Evolutionary conservation across 2,329 filamentous ascomycete species (phyloP), one percentile per base, ranked within the genome.

Genomic region (Diatrype stigma): DNA sequence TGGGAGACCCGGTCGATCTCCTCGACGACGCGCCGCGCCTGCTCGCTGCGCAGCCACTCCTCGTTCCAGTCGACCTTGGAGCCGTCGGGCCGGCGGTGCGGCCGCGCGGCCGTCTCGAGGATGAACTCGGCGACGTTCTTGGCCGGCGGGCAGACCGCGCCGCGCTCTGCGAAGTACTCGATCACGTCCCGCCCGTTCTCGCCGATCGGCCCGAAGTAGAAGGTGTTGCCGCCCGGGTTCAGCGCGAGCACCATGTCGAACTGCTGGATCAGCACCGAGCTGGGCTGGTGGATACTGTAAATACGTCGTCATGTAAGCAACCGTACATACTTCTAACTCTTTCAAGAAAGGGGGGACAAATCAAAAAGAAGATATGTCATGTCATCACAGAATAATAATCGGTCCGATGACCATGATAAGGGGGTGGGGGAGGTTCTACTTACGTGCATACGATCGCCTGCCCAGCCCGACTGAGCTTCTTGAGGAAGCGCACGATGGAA

Each of bases 211-310:
- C 87, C 87, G 51, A 89, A 90, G 67, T 90, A 90, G 67, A 87
- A 87, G 0, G 82, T 85, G 62, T 86, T 86, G 19, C 84, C 85
- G 16, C 83, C 84, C 0, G 79, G 84, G 59, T 86, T 86, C 30
- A 89, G 73, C 2, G 84, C 82, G 1, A 90, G 75, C 17, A 89
- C 81, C 78, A 86, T 86, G 64, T 89, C 86, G 67, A 90, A 90
- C 61, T 89, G 78, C 61, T 88, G 79, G 51, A 89, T 84, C 2
- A 89, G 73, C 52, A 86, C 77, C 1, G 82, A 84, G 2, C 81
- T 86, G 3, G 86, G 86, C 61, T 89, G 86, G 61, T 89, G 86
- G 49, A 89, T 89, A 0, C 34, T 37, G 34, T 5, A 30, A 30
- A 30, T 5, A 10, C 26, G 26, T 30, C 26, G n/a, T 30, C 6